Base-by-base conservation (phyloP, 345 rosid genomes). In the Streptanthus diversifolius region DNA sequence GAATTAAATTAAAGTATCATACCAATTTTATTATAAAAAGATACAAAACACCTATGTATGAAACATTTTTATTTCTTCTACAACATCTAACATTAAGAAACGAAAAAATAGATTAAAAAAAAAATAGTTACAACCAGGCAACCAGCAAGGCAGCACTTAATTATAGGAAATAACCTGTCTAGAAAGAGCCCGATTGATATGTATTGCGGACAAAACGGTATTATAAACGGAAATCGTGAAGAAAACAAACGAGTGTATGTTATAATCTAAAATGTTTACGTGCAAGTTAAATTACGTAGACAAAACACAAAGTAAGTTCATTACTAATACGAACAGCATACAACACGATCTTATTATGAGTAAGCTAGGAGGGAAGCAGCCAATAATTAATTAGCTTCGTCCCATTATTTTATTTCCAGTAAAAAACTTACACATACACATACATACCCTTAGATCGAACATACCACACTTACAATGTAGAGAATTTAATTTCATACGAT, bases 401-500 rank as follows among this genome's bases (percentile, higher is more conserved):
- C 8, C 33, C 33, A 49, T 52, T 13, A 52, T 51, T 51, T 51
- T 24, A 24, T 1, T 10, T 18, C 3, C 49, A 43, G 30, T 18
- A 53, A 25, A 25, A 17, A 70, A 12, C 55, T 41, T 19, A 13
- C 36, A 57, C 25, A 29, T 19, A 13, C 36, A 57, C 25, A 56
- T 7, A 32, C 58, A 58, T 15, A 45, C 33, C 54, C 30, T 49
- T 49, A 22, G 6, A 7, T 52, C 17, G 56, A 5, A 52, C 56
- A 52, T 52, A 52, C 56, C 56, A 55, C 32, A 22, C 48, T 58
- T 70, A 57, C 56, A 57, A 21, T 19, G 30, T 13, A 68, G 32
- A 53, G 52, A 17, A 8, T 27, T 13, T 8, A 13, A 29, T 29
- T 30, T 11, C 1, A 40, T 27, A 12, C 1, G 39, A 29, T 17